Evolutionary conservation across 768 basidiomycete species (phyloP).

Genomic region (Pulveroboletus frians): DNA sequence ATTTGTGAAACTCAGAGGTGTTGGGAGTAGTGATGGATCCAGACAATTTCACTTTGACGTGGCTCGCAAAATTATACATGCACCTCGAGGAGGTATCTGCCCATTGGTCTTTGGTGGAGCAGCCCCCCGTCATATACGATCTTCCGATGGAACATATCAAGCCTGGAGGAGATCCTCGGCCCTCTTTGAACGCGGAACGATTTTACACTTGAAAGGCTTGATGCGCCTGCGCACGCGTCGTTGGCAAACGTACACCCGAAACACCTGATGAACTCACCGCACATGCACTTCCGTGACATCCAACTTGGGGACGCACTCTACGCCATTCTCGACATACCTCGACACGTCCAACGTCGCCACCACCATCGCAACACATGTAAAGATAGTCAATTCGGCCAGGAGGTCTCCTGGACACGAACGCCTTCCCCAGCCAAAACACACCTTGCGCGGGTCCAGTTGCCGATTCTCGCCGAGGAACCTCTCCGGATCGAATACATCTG

Average conservation of each 20-base stretch:
- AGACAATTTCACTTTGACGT: no score
- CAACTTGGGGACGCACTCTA: neutral
- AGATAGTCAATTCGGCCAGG: conserved; percentile 5
- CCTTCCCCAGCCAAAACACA: neutral
- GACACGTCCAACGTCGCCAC: conserved; percentile 12
- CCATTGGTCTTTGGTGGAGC: no score
- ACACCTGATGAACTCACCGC: neutral
- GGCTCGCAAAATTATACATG: no score
- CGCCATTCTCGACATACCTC: neutral
- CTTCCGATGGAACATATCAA: neutral
- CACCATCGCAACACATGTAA: conserved; percentile 1
- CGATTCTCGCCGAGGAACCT: conserved; percentile 8
- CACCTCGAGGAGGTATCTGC: no score
- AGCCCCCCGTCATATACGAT: no score
- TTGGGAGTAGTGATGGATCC: no score
- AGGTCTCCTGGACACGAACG: conserved; percentile 8
- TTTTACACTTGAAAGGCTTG: conserved; percentile 11
- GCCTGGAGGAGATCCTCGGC: conserved; percentile 4
- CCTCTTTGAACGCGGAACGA: conserved; percentile 2
- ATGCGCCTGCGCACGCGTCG: neutral
- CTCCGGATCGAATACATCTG: conserved; percentile 11
- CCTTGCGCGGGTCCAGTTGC: neutral
- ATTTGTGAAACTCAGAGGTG: no score
- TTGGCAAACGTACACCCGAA: no score
- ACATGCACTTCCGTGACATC: neutral